phyloP scores from a whole-genome alignment of 768 basidiomycete species.

The Neoboletus subvelutipes region DNA sequence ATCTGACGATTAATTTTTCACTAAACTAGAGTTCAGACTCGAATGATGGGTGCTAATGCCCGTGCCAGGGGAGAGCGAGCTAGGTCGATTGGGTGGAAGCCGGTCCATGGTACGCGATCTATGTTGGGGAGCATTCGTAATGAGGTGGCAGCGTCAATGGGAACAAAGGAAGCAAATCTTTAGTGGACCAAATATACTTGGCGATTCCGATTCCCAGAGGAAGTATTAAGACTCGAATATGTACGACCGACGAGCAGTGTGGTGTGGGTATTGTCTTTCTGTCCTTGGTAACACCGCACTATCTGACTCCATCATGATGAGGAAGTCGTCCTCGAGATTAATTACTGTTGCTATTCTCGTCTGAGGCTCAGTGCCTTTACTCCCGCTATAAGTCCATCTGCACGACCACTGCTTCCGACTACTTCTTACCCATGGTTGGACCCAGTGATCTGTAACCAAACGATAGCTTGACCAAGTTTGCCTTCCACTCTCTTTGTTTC shows the following conservation, averaged over 20 bases:
- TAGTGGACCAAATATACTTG: background rate
- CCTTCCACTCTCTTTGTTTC: conserved; percentile 6
- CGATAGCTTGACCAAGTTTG: background rate
- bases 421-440: conserved; percentile 5
- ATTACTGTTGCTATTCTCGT: background rate
- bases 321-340: background rate
- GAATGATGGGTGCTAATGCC: conserved; percentile 19
- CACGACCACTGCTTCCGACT: background rate
- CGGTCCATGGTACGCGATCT: conserved; percentile 36
- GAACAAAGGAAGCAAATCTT: background rate
- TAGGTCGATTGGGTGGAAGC: conserved; percentile 23
- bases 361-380: background rate
- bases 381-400: conserved; percentile 11
- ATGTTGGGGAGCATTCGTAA: conserved; percentile 42
- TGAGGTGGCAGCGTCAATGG: conserved; percentile 36
- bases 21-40: conserved; percentile 8
- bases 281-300: conserved; percentile 12
- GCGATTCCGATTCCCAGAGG: background rate
- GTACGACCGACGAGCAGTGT: background rate
- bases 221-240: background rate
- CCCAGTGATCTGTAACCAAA: background rate
- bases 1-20: background rate
- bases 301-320: background rate
- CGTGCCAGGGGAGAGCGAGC: conserved; percentile 22
- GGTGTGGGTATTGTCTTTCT: background rate